phyloP scores from a whole-genome alignment of 257 asterid genomes.

The Solanum bulbocastanum region DNA sequence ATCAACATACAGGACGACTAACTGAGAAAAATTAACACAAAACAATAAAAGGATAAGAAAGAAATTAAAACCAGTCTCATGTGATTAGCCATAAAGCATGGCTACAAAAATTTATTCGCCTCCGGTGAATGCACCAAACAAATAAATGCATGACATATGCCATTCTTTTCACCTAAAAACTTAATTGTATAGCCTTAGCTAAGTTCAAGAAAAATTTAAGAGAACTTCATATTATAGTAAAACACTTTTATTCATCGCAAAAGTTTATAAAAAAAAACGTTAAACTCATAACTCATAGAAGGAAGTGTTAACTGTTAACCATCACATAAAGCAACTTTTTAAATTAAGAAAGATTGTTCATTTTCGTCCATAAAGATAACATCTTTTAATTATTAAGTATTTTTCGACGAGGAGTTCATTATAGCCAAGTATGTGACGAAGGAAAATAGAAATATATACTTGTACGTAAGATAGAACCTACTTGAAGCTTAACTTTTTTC shows the following conservation, averaged over 20 bases:
- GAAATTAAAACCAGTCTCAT: neutral
- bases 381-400: neutral
- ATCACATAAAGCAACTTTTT: neutral
- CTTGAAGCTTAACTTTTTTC: constrained; percentile 84
- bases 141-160: neutral
- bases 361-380: neutral
- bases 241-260: neutral
- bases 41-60: neutral
- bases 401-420: neutral
- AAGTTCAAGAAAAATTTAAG: neutral
- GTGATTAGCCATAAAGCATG: neutral
- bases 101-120: neutral
- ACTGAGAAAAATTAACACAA: neutral
- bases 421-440: neutral
- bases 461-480: constrained; percentile 3
- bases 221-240: neutral
- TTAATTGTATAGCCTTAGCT: neutral
- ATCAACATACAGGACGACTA: constrained; percentile 76
- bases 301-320: neutral
- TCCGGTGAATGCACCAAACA: neutral
- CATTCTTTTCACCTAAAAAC: neutral
- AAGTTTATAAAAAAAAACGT: neutral
- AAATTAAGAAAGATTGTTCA: neutral
- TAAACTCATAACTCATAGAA: neutral
- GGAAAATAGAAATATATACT: neutral